Percentiles rank a stretch among this genome's conserved stretches.
These are phyloP conservation scores for Starmerella floris DNA, from an alignment of 805 yeast species.

Conservation along the genomic window DNA sequence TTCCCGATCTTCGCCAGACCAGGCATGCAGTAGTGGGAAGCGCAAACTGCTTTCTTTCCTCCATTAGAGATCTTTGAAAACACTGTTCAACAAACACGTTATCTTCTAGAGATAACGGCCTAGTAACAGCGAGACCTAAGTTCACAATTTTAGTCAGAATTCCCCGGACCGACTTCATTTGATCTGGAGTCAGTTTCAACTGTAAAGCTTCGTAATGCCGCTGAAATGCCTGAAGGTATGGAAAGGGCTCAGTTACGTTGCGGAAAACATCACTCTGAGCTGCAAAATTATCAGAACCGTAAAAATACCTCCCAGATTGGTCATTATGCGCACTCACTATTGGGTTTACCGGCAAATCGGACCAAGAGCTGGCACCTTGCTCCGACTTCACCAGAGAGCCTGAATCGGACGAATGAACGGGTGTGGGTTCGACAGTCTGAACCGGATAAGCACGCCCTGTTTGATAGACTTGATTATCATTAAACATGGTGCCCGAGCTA, in stretches of 20 bases:
- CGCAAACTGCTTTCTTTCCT: constrained; percentile 72
- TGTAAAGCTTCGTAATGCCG: constrained; percentile 60
- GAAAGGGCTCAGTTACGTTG: constrained; percentile 59
- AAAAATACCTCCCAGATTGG: constrained; percentile 1
- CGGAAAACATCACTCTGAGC: constrained; percentile 41
- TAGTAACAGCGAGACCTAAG: constrained; percentile 82
- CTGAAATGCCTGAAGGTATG: constrained; percentile 86
- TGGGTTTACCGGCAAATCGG: constrained; percentile 2
- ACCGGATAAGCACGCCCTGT: background rate
- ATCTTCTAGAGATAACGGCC: constrained; percentile 78
- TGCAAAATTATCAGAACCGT: background rate
- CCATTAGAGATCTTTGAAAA: constrained; percentile 80
- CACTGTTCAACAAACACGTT: constrained; percentile 91
- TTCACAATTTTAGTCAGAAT: constrained; percentile 87
- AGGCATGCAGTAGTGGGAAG: constrained; percentile 61
- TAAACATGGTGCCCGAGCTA: background rate
- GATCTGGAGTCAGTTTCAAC: constrained; percentile 51
- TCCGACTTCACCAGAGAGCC: background rate
- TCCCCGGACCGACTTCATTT: constrained; percentile 69
- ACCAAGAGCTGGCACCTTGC: background rate
- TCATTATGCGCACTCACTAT: constrained; percentile 6
- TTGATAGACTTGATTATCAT: background rate
- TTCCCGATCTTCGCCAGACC: constrained; percentile 93
- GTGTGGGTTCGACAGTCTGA: background rate
- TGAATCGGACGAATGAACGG: too few relatives aligned